Base-by-base conservation (phyloP, 345 rosid species). In the Rhizophora apiculata region DNA sequence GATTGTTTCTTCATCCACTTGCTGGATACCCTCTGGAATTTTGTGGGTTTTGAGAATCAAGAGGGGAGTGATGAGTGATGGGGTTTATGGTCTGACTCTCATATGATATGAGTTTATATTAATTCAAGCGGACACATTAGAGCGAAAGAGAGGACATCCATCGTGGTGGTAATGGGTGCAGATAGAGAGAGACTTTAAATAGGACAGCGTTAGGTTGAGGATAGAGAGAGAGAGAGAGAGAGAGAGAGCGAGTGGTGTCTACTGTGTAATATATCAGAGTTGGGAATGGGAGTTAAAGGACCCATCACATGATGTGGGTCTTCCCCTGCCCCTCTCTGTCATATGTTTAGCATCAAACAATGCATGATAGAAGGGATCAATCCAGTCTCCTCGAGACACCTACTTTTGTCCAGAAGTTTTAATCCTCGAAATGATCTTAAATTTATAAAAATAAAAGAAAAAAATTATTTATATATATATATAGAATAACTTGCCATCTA, bases 301-400 rank as follows among this genome's bases (percentile, higher is more conserved):
- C 83, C 89, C 84, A 73, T 75, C 84, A 66, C 71, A 59, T 69
- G 60, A 65, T 72, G 70, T 76, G 68, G 71, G 76, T 36, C 64
- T 67, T 56, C 29, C 61, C 64, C 73, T 59, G 61, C 75, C 78
- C 39, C 63, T 79, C 65, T 27, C 53, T 53, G 16, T 24, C 31
- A 56, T 56, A 56, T 11, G 30, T 55, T 24, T 43, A 13, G 49
- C 16, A 13, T 43, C 49, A 13, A 13, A 3, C 49, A 13, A 43
- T 15, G 49, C 49, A 43, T 15, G 49, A 43, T 15, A 43, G 3
- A 13, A 13, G 18, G 16, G 13, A 43, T 43, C 49, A 3, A 43
- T 43, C 37, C 37, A 34, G 37, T 34, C 37, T 2, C 2, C 8
- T 1, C 2, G 37, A 34, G 10, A 34, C 37, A 34, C 10, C 8